Conservation (phyloP, 306 rosid species). For the Acacia confusa region DNA sequence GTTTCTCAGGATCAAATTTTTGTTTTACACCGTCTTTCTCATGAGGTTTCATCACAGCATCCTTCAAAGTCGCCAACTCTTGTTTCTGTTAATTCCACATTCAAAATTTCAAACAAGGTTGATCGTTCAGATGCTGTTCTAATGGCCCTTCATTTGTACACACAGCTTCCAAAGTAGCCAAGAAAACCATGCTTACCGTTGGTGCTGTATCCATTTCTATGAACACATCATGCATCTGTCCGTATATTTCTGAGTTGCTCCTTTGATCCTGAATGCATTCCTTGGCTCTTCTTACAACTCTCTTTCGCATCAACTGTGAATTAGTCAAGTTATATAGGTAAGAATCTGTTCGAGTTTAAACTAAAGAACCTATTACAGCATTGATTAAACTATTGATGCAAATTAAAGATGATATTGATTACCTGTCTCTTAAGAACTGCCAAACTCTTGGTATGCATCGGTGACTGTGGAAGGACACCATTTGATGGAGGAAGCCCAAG, state of each 20-base stretch:
- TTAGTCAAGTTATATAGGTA: neutral
- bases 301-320: neutral
- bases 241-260: conserved; percentile 11
- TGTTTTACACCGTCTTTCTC: neutral
- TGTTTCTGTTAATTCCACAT: neutral
- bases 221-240: conserved; percentile 17
- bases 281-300: neutral
- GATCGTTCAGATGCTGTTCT: neutral
- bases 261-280: neutral
- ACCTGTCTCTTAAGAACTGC: conserved; percentile 13
- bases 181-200: neutral
- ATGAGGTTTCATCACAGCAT: neutral
- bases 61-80: conserved; percentile 17
- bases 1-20: conserved; percentile 58
- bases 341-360: neutral
- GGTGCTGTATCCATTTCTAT: conserved; percentile 20
- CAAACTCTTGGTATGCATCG: conserved; percentile 17
- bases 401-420: neutral
- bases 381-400: neutral
- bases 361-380: neutral
- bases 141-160: neutral
- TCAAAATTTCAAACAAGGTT: neutral
- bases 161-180: neutral
- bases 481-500: conserved; percentile 19
- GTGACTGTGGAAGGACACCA: conserved; percentile 22